A percentile compares a stretch with the other conserved stretches of the same genome.
phyloP scores from a whole-genome alignment of 805 yeast genomes.

The Yarrowia keelungensis region DNA sequence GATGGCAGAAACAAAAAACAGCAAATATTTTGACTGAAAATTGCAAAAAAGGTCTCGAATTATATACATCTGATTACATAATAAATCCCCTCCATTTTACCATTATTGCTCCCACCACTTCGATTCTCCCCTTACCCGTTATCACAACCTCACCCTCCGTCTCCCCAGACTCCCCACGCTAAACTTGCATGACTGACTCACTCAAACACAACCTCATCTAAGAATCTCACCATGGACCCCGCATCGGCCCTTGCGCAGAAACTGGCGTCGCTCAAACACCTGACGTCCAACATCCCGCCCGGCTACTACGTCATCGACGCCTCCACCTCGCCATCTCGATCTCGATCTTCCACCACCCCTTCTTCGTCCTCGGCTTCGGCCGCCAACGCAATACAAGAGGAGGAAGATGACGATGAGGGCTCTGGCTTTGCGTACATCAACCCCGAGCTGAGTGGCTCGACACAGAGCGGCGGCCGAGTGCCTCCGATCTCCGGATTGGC shows the following conservation, averaged over 20 bases:
- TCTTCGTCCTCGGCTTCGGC: slow-evolving; percentile 24
- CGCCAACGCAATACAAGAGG: slow-evolving; percentile 37
- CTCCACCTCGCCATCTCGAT: slow-evolving; percentile 13
- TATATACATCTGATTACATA: too few species aligned
- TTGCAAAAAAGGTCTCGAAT: too few species aligned
- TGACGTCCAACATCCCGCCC: slow-evolving; percentile 22
- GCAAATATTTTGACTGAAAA: too few species aligned
- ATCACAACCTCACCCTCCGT: neutral
- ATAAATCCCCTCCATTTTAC: too few species aligned
- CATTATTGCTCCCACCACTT: too few species aligned
- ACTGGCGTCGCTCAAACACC: slow-evolving; percentile 26
- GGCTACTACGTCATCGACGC: slow-evolving; percentile 19
- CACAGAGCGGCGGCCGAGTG: slow-evolving; percentile 3
- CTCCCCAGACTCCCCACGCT: slow-evolving; percentile 32
- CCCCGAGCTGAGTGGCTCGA: slow-evolving; percentile 32
- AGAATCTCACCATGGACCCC: slow-evolving; percentile 37
- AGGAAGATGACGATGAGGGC: slow-evolving; percentile 32
- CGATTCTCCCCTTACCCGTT: neutral
- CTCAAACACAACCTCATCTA: slow-evolving; percentile 27
- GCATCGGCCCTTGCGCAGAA: slow-evolving; percentile 36
- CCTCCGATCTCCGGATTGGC: slow-evolving; percentile 32
- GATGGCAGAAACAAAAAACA: too few species aligned
- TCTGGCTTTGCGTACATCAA: slow-evolving; percentile 38
- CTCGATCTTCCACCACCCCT: slow-evolving; percentile 30
- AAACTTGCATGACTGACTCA: slow-evolving; percentile 38